A percentile compares a stretch with the other conserved stretches of the same genome.
Evolutionary conservation across 2,329 filamentous ascomycete genomes (phyloP).

Genomic region (Colletotrichum brevisporum): DNA sequence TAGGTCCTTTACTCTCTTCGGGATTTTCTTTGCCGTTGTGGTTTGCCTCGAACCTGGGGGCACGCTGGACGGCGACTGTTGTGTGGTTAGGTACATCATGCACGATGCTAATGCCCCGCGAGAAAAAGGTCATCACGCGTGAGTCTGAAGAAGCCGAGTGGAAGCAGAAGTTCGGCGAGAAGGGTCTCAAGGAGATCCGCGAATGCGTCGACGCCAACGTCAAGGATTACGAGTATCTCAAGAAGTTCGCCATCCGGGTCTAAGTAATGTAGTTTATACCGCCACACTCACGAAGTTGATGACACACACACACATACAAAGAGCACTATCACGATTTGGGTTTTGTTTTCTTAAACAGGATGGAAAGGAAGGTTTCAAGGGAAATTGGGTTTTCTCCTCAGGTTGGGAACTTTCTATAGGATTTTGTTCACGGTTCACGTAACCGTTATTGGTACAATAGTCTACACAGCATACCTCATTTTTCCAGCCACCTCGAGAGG

Average conservation of each 20-base stretch:
- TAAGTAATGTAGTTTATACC: slow-evolving; percentile 47
- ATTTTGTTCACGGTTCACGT: slow-evolving; percentile 34
- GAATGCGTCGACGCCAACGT: slow-evolving; percentile 80
- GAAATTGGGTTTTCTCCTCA: not conserved
- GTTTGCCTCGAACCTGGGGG: slow-evolving; percentile 17
- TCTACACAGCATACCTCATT: slow-evolving; percentile 35
- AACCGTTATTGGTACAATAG: slow-evolving; percentile 41
- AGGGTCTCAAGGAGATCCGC: slow-evolving; percentile 78
- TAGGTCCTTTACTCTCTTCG: not conserved
- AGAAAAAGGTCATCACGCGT: slow-evolving; percentile 72
- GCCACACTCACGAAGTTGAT: slow-evolving; percentile 33
- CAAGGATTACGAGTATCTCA: slow-evolving; percentile 84
- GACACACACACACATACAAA: slow-evolving; percentile 23
- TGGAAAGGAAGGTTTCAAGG: not conserved
- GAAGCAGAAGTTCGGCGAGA: slow-evolving; percentile 80
- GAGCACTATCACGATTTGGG: slow-evolving; percentile 9
- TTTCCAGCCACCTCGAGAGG: slow-evolving; percentile 5
- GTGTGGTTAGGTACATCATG: slow-evolving; percentile 4
- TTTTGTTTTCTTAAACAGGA: not conserved
- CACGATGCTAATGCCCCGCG: slow-evolving; percentile 43
- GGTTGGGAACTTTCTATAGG: slow-evolving; percentile 3
- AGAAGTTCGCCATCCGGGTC: slow-evolving; percentile 79
- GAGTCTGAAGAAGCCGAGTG: slow-evolving; percentile 80
- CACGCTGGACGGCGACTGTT: slow-evolving; percentile 17
- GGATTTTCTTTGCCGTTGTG: slow-evolving; percentile 15